These are phyloP conservation scores for Setaria italica DNA, from an alignment of 202 grass and related monocot species.

Conservation along the genomic window DNA sequence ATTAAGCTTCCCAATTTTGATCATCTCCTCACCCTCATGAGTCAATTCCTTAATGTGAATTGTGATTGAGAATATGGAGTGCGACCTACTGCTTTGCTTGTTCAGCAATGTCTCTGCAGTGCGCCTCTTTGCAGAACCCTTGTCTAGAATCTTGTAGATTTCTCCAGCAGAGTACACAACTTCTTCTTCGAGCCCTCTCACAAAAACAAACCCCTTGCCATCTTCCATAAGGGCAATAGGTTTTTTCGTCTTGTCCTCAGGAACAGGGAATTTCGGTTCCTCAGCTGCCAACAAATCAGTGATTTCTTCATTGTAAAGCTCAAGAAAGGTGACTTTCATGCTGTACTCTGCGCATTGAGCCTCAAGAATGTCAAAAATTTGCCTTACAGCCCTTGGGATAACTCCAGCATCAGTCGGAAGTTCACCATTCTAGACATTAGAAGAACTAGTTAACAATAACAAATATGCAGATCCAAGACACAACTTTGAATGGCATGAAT, in stretches of 20 bases:
- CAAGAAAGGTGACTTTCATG: slow-evolving; percentile 98
- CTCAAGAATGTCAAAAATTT: slow-evolving; percentile 88
- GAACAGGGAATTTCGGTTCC: slow-evolving; percentile 78
- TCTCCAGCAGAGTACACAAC: slow-evolving; percentile 88
- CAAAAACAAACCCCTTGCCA: slow-evolving; percentile 98
- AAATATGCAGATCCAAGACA: slow-evolving; percentile 16
- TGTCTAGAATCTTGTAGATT: slow-evolving; percentile 99
- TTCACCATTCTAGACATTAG: slow-evolving; percentile 76
- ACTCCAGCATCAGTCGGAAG: slow-evolving; percentile 94
- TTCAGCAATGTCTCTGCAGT: slow-evolving; percentile 98
- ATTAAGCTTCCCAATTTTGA: slow-evolving; percentile 99
- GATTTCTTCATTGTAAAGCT: slow-evolving; percentile 97
- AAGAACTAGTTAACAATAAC: slow-evolving; percentile 41
- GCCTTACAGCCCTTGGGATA: slow-evolving; percentile 88
- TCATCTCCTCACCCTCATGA: slow-evolving; percentile 98
- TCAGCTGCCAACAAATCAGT: slow-evolving; percentile 86
- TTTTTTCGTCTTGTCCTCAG: slow-evolving; percentile 94
- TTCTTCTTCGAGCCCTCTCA: slow-evolving; percentile 98
- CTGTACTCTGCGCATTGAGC: slow-evolving; percentile 86
- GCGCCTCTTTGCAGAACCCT: slow-evolving; percentile 96
- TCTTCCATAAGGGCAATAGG: slow-evolving; percentile 99
- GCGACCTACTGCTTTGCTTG: slow-evolving; percentile 98
- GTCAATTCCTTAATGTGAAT: slow-evolving; percentile 99
- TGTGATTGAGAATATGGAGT: slow-evolving; percentile 99
- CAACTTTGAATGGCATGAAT: slow-evolving; percentile 21